phyloP scores from a whole-genome alignment of 306 rosid genomes.

The Glycine tomentella region DNA sequence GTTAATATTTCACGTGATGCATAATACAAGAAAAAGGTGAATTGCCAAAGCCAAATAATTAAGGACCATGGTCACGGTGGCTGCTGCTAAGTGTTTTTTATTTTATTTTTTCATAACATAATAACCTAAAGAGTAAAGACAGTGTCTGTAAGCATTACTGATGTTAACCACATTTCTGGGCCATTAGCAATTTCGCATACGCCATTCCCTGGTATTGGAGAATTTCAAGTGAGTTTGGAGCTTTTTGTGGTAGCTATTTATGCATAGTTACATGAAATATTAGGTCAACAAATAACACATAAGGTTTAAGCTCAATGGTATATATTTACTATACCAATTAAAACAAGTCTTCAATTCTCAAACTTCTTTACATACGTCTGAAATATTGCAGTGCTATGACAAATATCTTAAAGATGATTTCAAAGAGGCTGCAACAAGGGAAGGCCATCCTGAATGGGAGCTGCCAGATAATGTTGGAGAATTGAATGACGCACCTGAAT shows the following conservation, averaged over 20 bases:
- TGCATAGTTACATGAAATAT: neutral
- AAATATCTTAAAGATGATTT: slow-evolving; percentile 80
- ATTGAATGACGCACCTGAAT: slow-evolving; percentile 72
- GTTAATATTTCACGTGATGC: too few relatives aligned
- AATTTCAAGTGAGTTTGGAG: slow-evolving; percentile 75
- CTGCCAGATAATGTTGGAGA: slow-evolving; percentile 82
- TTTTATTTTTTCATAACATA: too few relatives aligned
- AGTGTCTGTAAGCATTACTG: too few relatives aligned
- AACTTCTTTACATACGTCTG: slow-evolving; percentile 9
- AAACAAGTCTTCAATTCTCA: neutral
- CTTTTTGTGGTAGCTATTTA: neutral
- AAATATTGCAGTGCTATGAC: slow-evolving; percentile 78
- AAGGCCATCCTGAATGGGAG: slow-evolving; percentile 88
- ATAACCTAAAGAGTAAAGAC: too few relatives aligned
- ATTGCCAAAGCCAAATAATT: too few relatives aligned
- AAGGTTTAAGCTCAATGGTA: neutral
- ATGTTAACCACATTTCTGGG: too few relatives aligned
- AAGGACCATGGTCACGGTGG: too few relatives aligned
- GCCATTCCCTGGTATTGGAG: slow-evolving; percentile 86
- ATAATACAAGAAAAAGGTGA: too few relatives aligned
- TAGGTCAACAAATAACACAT: slow-evolving; percentile 6
- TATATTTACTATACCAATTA: neutral
- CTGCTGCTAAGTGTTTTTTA: too few relatives aligned
- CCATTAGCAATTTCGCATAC: too few relatives aligned
- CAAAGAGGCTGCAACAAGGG: slow-evolving; percentile 64